These are phyloP conservation scores for Citrus trifoliata DNA, from an alignment of 345 rosid genomes.

Conservation along the genomic window DNA sequence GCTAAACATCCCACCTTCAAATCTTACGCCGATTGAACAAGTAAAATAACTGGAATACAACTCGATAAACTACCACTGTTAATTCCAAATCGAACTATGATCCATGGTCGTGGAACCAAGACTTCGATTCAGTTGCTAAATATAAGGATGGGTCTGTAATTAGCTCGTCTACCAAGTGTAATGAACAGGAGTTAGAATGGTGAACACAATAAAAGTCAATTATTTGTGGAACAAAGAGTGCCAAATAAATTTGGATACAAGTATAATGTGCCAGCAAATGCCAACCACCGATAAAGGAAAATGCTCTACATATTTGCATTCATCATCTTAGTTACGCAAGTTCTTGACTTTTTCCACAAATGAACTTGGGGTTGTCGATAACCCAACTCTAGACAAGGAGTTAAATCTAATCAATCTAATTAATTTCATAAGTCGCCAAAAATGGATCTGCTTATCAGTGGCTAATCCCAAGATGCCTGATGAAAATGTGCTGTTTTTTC, in stretches of 20 bases:
- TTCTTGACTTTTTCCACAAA: not conserved
- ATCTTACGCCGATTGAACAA: not conserved
- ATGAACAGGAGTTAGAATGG: not conserved
- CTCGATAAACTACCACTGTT: not conserved
- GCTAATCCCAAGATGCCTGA: not conserved
- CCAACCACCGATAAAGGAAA: not conserved
- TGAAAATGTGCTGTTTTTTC: not conserved
- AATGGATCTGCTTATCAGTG: not conserved
- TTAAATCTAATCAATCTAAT: not conserved
- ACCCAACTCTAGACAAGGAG: not conserved
- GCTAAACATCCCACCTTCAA: not conserved
- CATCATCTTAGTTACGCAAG: not conserved
- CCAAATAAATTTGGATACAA: not conserved
- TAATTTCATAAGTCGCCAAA: not conserved
- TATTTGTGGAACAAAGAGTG: not conserved
- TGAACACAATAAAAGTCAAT: not conserved
- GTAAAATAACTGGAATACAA: too few species aligned
- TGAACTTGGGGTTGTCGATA: not conserved
- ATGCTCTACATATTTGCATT: not conserved
- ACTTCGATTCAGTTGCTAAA: not conserved
- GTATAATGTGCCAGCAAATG: not conserved
- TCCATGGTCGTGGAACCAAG: not conserved
- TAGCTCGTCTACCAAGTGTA: not conserved
- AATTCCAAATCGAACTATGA: not conserved
- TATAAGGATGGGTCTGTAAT: not conserved